phyloP scores from a whole-genome alignment of 257 asterid species.

The Ophiorrhiza pumila region DNA sequence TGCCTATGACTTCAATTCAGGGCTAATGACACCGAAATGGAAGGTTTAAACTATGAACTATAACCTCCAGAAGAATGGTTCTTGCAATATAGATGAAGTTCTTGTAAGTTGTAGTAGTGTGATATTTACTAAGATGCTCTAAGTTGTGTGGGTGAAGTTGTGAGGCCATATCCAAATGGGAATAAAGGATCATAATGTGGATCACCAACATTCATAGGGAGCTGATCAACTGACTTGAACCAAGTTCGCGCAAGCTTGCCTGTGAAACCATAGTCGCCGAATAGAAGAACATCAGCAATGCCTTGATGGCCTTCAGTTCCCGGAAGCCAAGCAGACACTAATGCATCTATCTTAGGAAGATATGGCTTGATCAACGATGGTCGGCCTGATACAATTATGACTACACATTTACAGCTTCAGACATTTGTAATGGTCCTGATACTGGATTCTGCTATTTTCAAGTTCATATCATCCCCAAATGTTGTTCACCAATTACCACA shows the following conservation, averaged over 20 bases:
- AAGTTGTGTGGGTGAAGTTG: conserved; percentile 19
- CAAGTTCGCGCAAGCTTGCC: conserved; percentile 41
- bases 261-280: conserved; percentile 34
- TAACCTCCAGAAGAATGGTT: too few relatives aligned
- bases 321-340: conserved; percentile 46
- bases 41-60: too few relatives aligned
- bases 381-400: conserved; percentile 34
- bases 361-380: conserved; percentile 35
- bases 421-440: conserved; percentile 21
- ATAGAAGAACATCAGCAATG: conserved; percentile 43
- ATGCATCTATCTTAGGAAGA: conserved; percentile 28
- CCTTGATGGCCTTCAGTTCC: conserved; percentile 50
- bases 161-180: conserved; percentile 36
- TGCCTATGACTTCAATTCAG: too few relatives aligned
- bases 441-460: neutral
- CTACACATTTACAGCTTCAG: conserved; percentile 32
- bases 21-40: too few relatives aligned
- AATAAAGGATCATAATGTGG: conserved; percentile 38
- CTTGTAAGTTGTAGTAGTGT: too few relatives aligned
- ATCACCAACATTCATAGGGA: conserved; percentile 46
- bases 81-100: too few relatives aligned
- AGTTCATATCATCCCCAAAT: conserved; percentile 4
- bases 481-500: conserved; percentile 5
- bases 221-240: conserved; percentile 39
- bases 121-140: conserved; percentile 15